These are phyloP conservation scores for Talaromyces adpressus DNA, from an alignment of 495 filamentous ascomycete species.

Conservation along the genomic window DNA sequence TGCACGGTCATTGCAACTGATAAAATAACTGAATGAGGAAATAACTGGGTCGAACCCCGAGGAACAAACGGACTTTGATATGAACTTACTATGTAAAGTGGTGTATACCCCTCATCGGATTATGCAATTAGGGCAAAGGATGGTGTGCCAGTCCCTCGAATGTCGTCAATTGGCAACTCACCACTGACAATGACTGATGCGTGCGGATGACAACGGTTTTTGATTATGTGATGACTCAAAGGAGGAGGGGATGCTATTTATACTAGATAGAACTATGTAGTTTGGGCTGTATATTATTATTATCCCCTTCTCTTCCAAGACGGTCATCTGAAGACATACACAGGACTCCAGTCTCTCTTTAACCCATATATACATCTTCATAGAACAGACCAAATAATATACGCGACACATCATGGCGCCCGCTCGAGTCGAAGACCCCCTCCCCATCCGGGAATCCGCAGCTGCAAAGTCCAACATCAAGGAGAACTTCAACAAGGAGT, in stretches of 20 bases:
- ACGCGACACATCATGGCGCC: slow-evolving; percentile 42
- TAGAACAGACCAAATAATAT: neutral
- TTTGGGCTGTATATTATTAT: neutral
- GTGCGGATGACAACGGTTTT: neutral
- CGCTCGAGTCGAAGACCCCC: slow-evolving; percentile 37
- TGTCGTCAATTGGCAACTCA: neutral
- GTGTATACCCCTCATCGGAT: neutral
- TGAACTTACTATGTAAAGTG: neutral
- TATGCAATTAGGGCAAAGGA: neutral
- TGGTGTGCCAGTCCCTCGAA: neutral
- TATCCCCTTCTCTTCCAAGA: neutral
- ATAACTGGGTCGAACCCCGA: neutral
- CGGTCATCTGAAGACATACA: neutral
- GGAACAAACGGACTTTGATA: neutral
- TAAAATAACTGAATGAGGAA: neutral
- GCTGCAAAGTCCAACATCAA: slow-evolving; percentile 31
- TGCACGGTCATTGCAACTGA: neutral
- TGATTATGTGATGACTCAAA: neutral
- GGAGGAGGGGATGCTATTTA: neutral
- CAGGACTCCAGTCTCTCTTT: neutral
- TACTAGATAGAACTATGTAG: neutral
- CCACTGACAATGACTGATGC: neutral
- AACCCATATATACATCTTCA: neutral
- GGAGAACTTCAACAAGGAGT: slow-evolving; percentile 56
- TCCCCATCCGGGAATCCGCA: slow-evolving; percentile 26